Conservation (phyloP, 108 stramenopile genomes). For the Cyclotella sp. region DNA sequence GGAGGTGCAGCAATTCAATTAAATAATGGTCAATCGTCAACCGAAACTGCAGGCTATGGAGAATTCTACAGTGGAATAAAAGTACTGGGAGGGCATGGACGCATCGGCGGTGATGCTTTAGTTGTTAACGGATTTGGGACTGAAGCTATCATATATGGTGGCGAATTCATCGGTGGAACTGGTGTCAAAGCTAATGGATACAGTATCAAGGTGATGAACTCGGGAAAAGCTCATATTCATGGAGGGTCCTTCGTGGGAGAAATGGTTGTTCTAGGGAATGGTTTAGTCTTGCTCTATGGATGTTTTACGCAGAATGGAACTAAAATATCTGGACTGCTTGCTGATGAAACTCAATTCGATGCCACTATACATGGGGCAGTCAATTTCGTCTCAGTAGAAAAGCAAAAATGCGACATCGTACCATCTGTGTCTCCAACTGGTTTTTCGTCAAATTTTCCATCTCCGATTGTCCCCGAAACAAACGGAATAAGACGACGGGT, state of each 20-base stretch:
- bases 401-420: conserved; percentile 35
- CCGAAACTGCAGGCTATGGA: conserved; percentile 19
- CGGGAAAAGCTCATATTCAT: conserved; percentile 30
- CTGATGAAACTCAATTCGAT: conserved; percentile 18
- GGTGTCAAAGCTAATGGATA: conserved; percentile 28
- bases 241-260: conserved; percentile 29
- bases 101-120: conserved; percentile 34
- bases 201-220: conserved; percentile 26
- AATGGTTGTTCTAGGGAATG: conserved; percentile 13
- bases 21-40: conserved; percentile 29
- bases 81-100: conserved; percentile 32
- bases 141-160: conserved; percentile 32
- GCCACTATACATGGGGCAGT: conserved; percentile 5
- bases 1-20: conserved; percentile 34
- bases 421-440: conserved; percentile 25
- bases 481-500: background rate
- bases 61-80: conserved; percentile 28
- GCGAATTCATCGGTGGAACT: conserved; percentile 27
- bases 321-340: conserved; percentile 13
- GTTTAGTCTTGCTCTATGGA: conserved; percentile 25
- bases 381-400: conserved; percentile 11
- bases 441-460: conserved; percentile 21
- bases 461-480: background rate
- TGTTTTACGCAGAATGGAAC: conserved; percentile 22
- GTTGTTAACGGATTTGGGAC: conserved; percentile 39